Base-by-base conservation (phyloP, 768 basidiomycete species). In the Leccinum subtestaceum region DNA sequence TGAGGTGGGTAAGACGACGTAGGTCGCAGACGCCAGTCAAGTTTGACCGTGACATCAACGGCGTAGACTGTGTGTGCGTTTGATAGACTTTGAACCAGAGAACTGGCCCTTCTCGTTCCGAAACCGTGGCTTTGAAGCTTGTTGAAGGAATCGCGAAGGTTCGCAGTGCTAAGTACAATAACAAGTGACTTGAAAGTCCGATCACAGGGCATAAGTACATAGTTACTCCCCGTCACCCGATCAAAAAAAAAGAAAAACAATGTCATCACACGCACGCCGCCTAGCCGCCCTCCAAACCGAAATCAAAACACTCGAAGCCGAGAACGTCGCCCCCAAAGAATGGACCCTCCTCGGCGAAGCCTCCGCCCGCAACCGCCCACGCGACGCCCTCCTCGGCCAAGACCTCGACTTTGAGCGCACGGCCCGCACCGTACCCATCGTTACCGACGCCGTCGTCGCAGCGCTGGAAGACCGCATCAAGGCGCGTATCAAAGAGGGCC, bases 271-370 rank as follows among this genome's bases (percentile, higher is more conserved):
- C 68, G 88, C 96, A 74, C 87, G 82, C 65, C 85, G 91, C n/a
- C 81, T 89, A 75, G 78, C 84, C 5, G 82, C 82, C 1, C 76
- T 98, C 17, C 81, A 80, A 29, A 81, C 88, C 59, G 88, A 98
- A 72, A 98, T 99, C 53, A 73, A 84, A 8, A 74, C 83, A 19
- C 78, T 98, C 36, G 97, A 98, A 71, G 77, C 84, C 1, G 88
- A 94, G 72, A 98, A 96, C 71, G 84, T 96, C 53, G 87, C 85
- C 2, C 80, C 84, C 53, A 98, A 98, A 74, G 87, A 93, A 60
- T 99, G 97, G 97, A 87, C 87, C 6, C 80, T 97, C 29, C 84
- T 91, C 79, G 95, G 97, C 51, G 96, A 98, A 74, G 92, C 93
- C 32, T 84, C 83, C 21, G 84, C 93, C 6, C 83, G 87, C 43